Percentiles rank a stretch among this genome's conserved stretches.
Evolutionary conservation across 805 yeast genomes (phyloP).

Genomic region (Yamadazyma kitorensis): DNA sequence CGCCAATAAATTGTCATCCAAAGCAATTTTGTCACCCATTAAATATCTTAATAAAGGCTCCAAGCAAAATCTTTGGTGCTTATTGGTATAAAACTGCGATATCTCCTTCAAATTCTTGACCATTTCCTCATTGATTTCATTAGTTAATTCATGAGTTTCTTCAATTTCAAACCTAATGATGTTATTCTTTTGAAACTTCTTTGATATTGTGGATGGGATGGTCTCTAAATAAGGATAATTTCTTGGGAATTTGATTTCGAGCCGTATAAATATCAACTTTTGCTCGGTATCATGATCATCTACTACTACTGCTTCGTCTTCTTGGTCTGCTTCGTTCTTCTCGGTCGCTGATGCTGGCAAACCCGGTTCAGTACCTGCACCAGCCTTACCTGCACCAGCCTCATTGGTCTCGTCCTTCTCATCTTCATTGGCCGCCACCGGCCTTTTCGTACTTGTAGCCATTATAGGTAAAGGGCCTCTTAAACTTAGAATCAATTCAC

Average conservation of each 20-base stretch:
- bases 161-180: conserved; percentile 58
- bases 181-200: conserved; percentile 20
- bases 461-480: conserved; percentile 51
- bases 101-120: conserved; percentile 52
- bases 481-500: conserved; percentile 71
- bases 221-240: conserved; percentile 68
- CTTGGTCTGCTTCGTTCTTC: no score
- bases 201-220: conserved; percentile 12
- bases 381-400: no score
- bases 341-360: no score
- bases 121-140: conserved; percentile 50
- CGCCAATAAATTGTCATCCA: conserved; percentile 32
- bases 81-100: conserved; percentile 51
- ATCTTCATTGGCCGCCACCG: conserved; percentile 3
- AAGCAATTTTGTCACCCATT: conserved; percentile 71
- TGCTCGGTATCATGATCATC: conserved; percentile 32
- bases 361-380: no score
- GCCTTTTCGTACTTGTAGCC: neutral
- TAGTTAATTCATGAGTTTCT: conserved; percentile 67
- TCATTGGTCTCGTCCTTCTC: conserved; percentile 3
- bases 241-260: conserved; percentile 67
- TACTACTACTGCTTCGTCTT: no score
- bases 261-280: conserved; percentile 59
- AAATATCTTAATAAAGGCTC: conserved; percentile 77
- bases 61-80: conserved; percentile 61